Evolutionary conservation across 805 yeast genomes (phyloP), one percentile per base, ranked within the genome.

Genomic region (Phaffomyces opuntiae): DNA sequence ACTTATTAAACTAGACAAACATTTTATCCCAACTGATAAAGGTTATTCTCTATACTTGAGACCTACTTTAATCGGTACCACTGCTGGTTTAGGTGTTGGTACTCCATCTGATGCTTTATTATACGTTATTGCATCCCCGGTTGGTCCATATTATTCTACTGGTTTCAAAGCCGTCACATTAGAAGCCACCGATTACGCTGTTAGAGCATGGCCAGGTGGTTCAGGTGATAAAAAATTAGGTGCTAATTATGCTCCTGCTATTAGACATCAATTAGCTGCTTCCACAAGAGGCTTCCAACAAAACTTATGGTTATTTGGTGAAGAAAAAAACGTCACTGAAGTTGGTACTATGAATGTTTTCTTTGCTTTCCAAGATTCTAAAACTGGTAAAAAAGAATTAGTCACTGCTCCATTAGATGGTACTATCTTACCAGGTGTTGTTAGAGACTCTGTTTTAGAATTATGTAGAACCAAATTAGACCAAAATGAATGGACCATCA

Each of bases 151-250:
- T 77, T 88, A 85, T 70, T 76, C 84, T 60, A 85, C 96, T 17
- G 97, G 98, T 17, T 91, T 91, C 80, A 89, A 90, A 70, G 96
- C 98, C 37, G 96, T 93, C 45, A 75, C 79, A 50, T 76, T 93
- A 53, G 96, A 91, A 70, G 97, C 98, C 54, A 90, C 96, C 33
- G 96, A 88, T 63, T 81, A 87, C 57, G 96, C 96, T 42, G 90
- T 90, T 32, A 86, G 99, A 73, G 98, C 99, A 29, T 91, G 98
- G 98, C 98, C 98, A 63, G 96, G 96, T 61, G 99, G 98, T 67
- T 89, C 81, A 57, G 99, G 99, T 69, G 85, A 91, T 78, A 83
- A 80, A 68, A 91, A 91, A 70, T 79, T 91, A 60, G 99, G 99
- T 67, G 97, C 96, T 50, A 91, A 91, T 74, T 91, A 91, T 63